These are phyloP conservation scores for Nigrospora sphaerica DNA, from an alignment of 2,329 filamentous ascomycete genomes.

Conservation along the genomic window DNA sequence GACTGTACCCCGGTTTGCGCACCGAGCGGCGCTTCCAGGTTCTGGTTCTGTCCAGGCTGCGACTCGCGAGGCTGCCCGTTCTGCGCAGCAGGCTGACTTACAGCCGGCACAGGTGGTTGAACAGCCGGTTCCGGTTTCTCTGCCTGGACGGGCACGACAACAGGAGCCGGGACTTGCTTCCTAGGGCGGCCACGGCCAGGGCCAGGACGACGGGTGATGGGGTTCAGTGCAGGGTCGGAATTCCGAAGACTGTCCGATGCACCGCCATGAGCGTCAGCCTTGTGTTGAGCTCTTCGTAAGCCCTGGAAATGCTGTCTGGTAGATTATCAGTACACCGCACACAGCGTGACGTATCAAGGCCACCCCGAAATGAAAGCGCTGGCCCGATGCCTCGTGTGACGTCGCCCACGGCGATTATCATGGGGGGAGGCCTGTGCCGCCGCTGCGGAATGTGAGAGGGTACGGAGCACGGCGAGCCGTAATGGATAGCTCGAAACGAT, in stretches of 20 bases:
- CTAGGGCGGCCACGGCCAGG: constrained; percentile 48
- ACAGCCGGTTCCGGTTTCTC: neutral
- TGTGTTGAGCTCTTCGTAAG: constrained; percentile 47
- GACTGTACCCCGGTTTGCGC: too few relatives aligned
- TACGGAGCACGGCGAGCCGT: neutral
- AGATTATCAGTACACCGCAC: constrained; percentile 1
- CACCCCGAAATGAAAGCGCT: neutral
- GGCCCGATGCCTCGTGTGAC: neutral
- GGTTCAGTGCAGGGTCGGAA: constrained; percentile 46
- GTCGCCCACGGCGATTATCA: too few relatives aligned
- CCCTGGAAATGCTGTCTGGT: constrained; percentile 55
- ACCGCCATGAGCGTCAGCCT: constrained; percentile 30
- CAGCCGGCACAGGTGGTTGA: neutral
- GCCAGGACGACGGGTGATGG: constrained; percentile 53
- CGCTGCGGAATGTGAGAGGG: neutral
- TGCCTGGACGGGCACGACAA: neutral
- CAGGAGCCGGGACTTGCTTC: constrained; percentile 25
- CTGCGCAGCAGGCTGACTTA: neutral
- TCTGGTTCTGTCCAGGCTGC: neutral
- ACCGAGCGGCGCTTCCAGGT: neutral
- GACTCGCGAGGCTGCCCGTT: neutral
- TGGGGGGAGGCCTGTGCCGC: too few relatives aligned
- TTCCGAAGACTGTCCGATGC: constrained; percentile 27
- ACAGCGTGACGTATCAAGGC: neutral
- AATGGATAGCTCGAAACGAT: neutral